These are phyloP conservation scores for Lotmaria passim DNA, from an alignment of 208 protist species.

Conservation along the genomic window DNA sequence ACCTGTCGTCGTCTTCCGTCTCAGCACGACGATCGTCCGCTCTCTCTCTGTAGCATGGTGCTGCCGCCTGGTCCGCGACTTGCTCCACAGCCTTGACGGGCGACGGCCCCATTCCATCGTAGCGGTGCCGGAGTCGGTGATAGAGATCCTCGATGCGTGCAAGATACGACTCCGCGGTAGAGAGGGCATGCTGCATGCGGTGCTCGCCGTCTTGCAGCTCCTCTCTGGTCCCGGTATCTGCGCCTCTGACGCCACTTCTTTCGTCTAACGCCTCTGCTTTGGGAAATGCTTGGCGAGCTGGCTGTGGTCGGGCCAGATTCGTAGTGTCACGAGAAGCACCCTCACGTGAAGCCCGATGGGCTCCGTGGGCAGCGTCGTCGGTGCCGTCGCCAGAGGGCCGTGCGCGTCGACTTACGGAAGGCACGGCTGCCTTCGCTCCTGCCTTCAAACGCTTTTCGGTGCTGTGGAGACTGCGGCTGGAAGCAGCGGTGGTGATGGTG, in stretches of 20 bases:
- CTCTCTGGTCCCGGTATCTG: neutral
- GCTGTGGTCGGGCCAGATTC: neutral
- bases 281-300: too few relatives aligned
- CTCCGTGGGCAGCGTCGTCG: neutral
- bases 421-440: too few relatives aligned
- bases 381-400: neutral
- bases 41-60: neutral
- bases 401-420: neutral
- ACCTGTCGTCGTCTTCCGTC: neutral
- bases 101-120: constrained; percentile 40
- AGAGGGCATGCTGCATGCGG: constrained; percentile 19
- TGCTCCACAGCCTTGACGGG: constrained; percentile 17
- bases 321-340: neutral
- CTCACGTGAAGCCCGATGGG: neutral
- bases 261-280: too few relatives aligned
- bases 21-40: neutral
- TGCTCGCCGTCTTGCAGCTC: neutral
- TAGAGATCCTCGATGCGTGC: constrained; percentile 69
- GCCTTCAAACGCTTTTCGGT: too few relatives aligned
- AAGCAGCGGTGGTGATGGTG: neutral
- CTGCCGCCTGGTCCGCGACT: neutral
- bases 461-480: too few relatives aligned
- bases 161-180: constrained; percentile 44
- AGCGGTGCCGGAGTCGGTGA: constrained; percentile 46
- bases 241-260: neutral